phyloP scores from a whole-genome alignment of 2,329 filamentous ascomycete genomes.

The Hypoxylon sp. region DNA sequence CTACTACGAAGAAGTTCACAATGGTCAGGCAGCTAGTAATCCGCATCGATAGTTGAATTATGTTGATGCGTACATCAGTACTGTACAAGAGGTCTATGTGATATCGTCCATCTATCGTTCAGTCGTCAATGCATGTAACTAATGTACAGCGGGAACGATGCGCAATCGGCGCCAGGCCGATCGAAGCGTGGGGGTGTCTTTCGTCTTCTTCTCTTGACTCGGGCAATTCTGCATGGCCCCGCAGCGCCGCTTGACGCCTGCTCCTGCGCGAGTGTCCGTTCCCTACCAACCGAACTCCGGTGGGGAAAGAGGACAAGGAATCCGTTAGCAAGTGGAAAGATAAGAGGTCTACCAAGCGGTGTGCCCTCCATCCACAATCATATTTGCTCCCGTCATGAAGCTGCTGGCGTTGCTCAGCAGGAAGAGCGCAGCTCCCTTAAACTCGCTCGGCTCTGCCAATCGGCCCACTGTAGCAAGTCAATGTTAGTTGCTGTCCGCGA shows the following conservation, averaged over 20 bases:
- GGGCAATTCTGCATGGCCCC: too few relatives aligned
- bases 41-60: too few relatives aligned
- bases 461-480: too few relatives aligned
- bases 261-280: too few relatives aligned
- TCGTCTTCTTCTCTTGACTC: too few relatives aligned
- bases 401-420: constrained; percentile 71
- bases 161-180: not conserved
- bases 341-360: constrained; percentile 38
- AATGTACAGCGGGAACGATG: constrained; percentile 12
- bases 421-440: constrained; percentile 71
- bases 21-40: too few relatives aligned
- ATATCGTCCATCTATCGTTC: constrained; percentile 26
- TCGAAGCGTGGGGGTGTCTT: too few relatives aligned
- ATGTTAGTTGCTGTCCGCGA: too few relatives aligned
- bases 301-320: too few relatives aligned
- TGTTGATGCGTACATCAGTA: not conserved
- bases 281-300: too few relatives aligned
- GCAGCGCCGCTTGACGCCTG: not conserved
- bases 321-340: too few relatives aligned
- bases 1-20: too few relatives aligned
- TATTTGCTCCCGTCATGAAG: constrained; percentile 62
- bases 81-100: constrained; percentile 28
- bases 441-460: constrained; percentile 69
- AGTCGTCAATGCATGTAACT: constrained; percentile 16
- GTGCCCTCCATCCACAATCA: constrained; percentile 43